A percentile compares a stretch with the other conserved stretches of the same genome.
Conservation (phyloP, 2,329 filamentous ascomycete genomes). For the Bimuria novae-zelandiae region DNA sequence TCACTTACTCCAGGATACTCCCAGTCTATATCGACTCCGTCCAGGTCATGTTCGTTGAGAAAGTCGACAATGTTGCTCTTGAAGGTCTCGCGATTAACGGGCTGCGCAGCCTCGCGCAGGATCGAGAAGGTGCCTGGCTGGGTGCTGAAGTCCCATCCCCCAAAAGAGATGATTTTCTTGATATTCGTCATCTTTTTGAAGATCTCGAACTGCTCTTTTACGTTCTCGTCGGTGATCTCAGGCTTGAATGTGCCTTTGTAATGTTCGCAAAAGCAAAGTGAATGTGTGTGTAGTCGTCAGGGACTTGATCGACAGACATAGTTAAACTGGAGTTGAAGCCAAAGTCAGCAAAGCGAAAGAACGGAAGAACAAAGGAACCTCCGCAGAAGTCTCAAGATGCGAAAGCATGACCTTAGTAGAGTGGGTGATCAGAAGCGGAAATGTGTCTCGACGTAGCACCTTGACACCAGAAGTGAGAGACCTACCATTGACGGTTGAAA, state of each 20-base stretch:
- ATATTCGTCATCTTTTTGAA: conserved; percentile 17
- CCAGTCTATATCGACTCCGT: conserved; percentile 54
- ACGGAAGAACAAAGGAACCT: too few species aligned
- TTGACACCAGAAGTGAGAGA: too few species aligned
- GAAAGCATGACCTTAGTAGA: too few species aligned
- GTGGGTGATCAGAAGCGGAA: too few species aligned
- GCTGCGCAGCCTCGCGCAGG: conserved; percentile 44
- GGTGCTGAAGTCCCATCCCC: conserved; percentile 53
- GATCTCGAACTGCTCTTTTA: conserved; percentile 6
- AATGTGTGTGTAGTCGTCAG: conserved; percentile 21
- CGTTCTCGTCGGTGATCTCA: not conserved
- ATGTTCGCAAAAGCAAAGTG: conserved; percentile 20
- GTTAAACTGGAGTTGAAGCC: too few species aligned
- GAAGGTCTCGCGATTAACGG: conserved; percentile 45
- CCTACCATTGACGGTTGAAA: conserved; percentile 13
- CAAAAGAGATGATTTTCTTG: conserved; percentile 51
- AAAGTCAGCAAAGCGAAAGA: too few species aligned
- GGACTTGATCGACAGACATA: too few species aligned
- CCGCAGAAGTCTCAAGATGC: too few species aligned
- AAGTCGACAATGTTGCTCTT: conserved; percentile 27
- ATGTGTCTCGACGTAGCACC: too few species aligned
- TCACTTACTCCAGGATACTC: conserved; percentile 43
- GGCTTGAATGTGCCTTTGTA: conserved; percentile 8
- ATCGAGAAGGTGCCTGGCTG: conserved; percentile 44
- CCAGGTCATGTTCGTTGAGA: conserved; percentile 25